Evolutionary conservation across 352 stramenopile species (phyloP).

Genomic region (Thraustochytrium aureum): DNA sequence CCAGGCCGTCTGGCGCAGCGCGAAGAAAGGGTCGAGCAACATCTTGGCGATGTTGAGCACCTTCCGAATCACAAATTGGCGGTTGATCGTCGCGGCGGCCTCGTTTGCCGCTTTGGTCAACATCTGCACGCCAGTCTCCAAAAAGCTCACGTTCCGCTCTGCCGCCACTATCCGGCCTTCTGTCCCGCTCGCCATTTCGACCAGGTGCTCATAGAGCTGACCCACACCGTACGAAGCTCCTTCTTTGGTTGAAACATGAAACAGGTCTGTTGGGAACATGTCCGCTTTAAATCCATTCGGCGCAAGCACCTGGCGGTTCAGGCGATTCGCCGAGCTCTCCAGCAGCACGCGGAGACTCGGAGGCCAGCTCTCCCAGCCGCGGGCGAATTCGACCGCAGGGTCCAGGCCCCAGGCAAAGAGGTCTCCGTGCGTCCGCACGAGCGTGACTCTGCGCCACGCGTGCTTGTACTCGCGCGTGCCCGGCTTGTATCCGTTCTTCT

Average conservation of each 20-base stretch:
- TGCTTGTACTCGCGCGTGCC: not conserved
- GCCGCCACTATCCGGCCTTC: not conserved
- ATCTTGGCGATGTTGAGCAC: slow-evolving; percentile 15
- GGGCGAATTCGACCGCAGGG: not conserved
- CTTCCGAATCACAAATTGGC: not conserved
- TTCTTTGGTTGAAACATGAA: not conserved
- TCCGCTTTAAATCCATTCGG: not conserved
- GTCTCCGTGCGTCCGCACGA: slow-evolving; percentile 2
- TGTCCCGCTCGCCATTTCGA: not conserved
- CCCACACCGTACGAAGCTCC: not conserved
- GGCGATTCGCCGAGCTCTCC: not conserved
- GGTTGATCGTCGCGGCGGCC: not conserved
- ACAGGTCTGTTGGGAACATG: not conserved
- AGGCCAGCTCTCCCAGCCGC: not conserved
- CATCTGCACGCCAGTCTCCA: not conserved
- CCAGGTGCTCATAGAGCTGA: not conserved
- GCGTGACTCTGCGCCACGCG: not conserved
- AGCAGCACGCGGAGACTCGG: not conserved
- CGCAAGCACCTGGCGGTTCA: not conserved
- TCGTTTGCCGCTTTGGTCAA: not conserved
- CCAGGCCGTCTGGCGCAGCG: not conserved
- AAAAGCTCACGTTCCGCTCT: not conserved
- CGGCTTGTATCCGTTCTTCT: not conserved
- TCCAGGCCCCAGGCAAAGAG: not conserved
- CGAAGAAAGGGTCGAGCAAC: not conserved